phyloP scores from a whole-genome alignment of 2,329 filamentous ascomycete species.

The Teratosphaeria epicoccoides region DNA sequence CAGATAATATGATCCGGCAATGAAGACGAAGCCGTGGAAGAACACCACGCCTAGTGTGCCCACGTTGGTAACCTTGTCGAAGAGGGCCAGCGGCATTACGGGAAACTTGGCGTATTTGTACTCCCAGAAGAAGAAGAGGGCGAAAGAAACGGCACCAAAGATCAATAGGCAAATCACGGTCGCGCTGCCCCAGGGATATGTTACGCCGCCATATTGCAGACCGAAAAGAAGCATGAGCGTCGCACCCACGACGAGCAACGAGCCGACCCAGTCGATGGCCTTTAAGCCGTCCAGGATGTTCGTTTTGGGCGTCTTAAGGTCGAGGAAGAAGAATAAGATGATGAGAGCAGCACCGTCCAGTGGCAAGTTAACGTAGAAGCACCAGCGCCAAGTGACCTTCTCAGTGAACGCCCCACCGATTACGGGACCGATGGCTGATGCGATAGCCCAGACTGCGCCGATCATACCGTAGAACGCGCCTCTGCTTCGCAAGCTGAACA shows the following conservation, averaged over 20 bases:
- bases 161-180: constrained; percentile 68
- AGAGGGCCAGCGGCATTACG: constrained; percentile 64
- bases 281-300: constrained; percentile 51
- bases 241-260: constrained; percentile 58
- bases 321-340: constrained; percentile 51
- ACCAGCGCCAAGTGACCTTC: constrained; percentile 8
- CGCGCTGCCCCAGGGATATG: constrained; percentile 62
- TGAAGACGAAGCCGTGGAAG: constrained; percentile 67
- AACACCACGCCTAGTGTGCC: constrained; percentile 57
- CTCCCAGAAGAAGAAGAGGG: constrained; percentile 62
- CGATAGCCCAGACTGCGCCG: constrained; percentile 56
- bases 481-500: constrained; percentile 48
- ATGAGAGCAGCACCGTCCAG: constrained; percentile 49
- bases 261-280: constrained; percentile 57
- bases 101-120: constrained; percentile 65
- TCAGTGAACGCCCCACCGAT: constrained; percentile 56
- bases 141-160: constrained; percentile 52
- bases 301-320: constrained; percentile 57
- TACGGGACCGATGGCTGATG: constrained; percentile 54
- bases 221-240: constrained; percentile 81
- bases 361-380: constrained; percentile 53
- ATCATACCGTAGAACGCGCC: constrained; percentile 55
- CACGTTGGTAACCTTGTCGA: constrained; percentile 54
- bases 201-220: constrained; percentile 71
- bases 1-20: constrained; percentile 65